phyloP scores from a whole-genome alignment of 169 alveolate species.

The Plasmodium chabaudi region DNA sequence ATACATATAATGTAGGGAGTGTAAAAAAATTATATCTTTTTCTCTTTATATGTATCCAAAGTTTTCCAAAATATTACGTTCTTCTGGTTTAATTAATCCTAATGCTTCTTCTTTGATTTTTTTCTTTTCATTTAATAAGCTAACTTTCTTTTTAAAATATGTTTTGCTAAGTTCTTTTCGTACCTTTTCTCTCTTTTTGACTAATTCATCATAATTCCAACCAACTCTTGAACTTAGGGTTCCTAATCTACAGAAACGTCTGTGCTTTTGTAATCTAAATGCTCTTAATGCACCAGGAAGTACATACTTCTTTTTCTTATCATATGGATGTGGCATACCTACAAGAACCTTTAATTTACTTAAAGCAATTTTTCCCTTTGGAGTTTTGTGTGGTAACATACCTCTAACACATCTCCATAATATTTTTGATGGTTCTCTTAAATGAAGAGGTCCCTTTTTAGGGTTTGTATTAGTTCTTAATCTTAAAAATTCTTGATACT shows the following conservation, averaged over 20 bases:
- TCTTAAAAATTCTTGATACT: slow-evolving; percentile 95
- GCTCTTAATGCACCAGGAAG: slow-evolving; percentile 96
- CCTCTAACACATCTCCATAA: slow-evolving; percentile 99
- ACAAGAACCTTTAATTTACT: slow-evolving; percentile 94
- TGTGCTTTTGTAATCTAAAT: slow-evolving; percentile 88
- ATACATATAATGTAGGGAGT: no score
- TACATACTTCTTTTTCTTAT: slow-evolving; percentile 93
- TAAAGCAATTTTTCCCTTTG: slow-evolving; percentile 98
- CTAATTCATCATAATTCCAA: slow-evolving; percentile 92
- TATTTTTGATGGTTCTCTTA: slow-evolving; percentile 97
- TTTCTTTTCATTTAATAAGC: slow-evolving; percentile 64
- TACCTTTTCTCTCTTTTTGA: slow-evolving; percentile 91
- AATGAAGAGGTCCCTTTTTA: slow-evolving; percentile 96
- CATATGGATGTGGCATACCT: slow-evolving; percentile 97
- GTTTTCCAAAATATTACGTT: slow-evolving; percentile 53
- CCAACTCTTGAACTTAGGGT: slow-evolving; percentile 94
- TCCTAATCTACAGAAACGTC: slow-evolving; percentile 92
- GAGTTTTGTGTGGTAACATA: slow-evolving; percentile 98
- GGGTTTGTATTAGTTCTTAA: slow-evolving; percentile 97
- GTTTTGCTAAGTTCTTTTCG: slow-evolving; percentile 92
- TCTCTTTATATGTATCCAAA: slow-evolving; percentile 56
- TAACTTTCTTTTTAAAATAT: slow-evolving; percentile 88
- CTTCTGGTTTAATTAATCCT: slow-evolving; percentile 43
- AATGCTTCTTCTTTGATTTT: slow-evolving; percentile 32
- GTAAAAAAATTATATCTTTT: no score